A percentile compares a stretch with the other conserved stretches of the same genome.
phyloP scores from a whole-genome alignment of 106 monocot species.

The Alisma plantagoaquatica region DNA sequence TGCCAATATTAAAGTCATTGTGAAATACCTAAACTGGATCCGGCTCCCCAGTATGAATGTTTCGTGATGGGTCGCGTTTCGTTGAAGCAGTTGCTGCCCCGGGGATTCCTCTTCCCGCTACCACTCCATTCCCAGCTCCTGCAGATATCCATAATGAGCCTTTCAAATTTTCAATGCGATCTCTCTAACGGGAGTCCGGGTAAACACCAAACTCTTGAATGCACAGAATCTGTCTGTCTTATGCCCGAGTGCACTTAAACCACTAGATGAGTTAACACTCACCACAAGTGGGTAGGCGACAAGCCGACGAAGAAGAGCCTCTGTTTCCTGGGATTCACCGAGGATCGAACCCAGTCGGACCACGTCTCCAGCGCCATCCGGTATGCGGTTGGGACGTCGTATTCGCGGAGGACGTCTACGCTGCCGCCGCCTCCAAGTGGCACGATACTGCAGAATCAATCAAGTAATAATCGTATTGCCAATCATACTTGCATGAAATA shows the following conservation, averaged over 20 bases:
- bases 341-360: slow-evolving; percentile 62
- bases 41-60: slow-evolving; percentile 34
- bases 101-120: too few relatives aligned
- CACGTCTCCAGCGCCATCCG: slow-evolving; percentile 50
- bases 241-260: not conserved
- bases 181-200: too few relatives aligned
- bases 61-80: slow-evolving; percentile 35
- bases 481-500: too few relatives aligned
- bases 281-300: slow-evolving; percentile 63
- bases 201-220: not conserved
- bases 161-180: too few relatives aligned
- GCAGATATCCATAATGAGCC: too few relatives aligned
- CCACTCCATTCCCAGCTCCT: slow-evolving; percentile 51
- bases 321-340: slow-evolving; percentile 27
- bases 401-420: not conserved
- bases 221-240: not conserved
- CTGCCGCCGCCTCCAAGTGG: too few relatives aligned
- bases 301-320: slow-evolving; percentile 59
- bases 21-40: slow-evolving; percentile 38
- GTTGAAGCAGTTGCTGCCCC: slow-evolving; percentile 50
- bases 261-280: not conserved
- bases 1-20: too few relatives aligned
- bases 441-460: too few relatives aligned
- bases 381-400: slow-evolving; percentile 25
- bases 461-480: too few relatives aligned